Conservation (phyloP, 306 rosid genomes). For the Begonia peltatifolia region DNA sequence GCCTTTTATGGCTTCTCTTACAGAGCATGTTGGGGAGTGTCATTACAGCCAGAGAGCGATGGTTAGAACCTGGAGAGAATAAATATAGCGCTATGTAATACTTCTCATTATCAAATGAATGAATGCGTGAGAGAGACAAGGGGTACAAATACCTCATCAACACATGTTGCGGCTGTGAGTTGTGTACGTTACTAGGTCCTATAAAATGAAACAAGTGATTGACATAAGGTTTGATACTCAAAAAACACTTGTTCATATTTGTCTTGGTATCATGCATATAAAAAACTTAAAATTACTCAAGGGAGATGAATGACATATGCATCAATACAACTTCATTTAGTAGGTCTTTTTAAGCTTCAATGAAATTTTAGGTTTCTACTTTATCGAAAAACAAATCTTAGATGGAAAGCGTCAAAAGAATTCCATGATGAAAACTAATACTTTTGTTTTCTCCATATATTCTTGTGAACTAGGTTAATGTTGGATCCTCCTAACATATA, state of each 20-base stretch:
- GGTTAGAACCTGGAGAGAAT: conserved; percentile 81
- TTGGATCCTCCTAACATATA: no score
- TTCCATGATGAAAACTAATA: background rate
- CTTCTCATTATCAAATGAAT: no score
- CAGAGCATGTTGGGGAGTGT: conserved; percentile 99
- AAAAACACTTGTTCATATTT: no score
- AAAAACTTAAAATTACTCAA: background rate
- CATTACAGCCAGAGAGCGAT: conserved; percentile 89
- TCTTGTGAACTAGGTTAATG: background rate
- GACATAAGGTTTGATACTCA: no score
- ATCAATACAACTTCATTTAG: background rate
- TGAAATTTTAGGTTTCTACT: background rate
- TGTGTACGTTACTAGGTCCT: conserved; percentile 80
- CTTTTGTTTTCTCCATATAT: background rate
- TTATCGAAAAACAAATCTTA: no score
- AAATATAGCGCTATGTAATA: no score
- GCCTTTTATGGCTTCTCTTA: conserved; percentile 17
- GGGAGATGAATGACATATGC: background rate
- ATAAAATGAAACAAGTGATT: background rate
- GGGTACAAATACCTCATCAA: conserved; percentile 61
- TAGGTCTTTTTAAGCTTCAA: background rate
- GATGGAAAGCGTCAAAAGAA: no score
- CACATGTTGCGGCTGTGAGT: conserved; percentile 55
- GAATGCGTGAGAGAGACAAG: conserved; percentile 4
- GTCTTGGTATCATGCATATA: no score